Evolutionary conservation across 2,329 filamentous ascomycete species (phyloP).

Genomic region (Botrytis galanthina): DNA sequence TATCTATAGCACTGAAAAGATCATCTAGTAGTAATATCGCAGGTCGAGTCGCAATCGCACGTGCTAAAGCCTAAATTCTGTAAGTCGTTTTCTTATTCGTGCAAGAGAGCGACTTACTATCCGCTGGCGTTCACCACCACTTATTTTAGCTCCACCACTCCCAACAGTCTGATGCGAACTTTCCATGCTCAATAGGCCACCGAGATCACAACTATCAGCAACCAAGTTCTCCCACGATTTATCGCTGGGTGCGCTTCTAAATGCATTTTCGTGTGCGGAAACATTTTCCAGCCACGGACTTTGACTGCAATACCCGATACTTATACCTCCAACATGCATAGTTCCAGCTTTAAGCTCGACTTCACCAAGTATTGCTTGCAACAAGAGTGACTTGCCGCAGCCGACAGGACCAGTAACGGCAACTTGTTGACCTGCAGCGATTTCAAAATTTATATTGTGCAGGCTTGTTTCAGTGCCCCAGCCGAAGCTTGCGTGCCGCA

Average conservation of each 20-base stretch:
- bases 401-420: constrained; percentile 24
- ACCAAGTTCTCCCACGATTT: neutral
- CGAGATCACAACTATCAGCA: neutral
- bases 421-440: neutral
- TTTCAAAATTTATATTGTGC: neutral
- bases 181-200: constrained; percentile 29
- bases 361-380: constrained; percentile 39
- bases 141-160: constrained; percentile 36
- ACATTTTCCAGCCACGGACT: constrained; percentile 45
- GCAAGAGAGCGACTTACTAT: constrained; percentile 29
- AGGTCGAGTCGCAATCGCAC: constrained; percentile 25
- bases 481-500: neutral
- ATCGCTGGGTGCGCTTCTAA: neutral
- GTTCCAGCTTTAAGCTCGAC: constrained; percentile 28
- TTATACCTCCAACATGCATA: constrained; percentile 27
- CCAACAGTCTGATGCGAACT: constrained; percentile 28
- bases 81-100: neutral
- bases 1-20: constrained; percentile 31
- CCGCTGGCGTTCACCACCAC: constrained; percentile 31
- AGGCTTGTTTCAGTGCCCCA: neutral
- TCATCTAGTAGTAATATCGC: constrained; percentile 31
- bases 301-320: constrained; percentile 44
- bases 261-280: constrained; percentile 32
- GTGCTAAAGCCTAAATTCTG: constrained; percentile 39
- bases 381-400: constrained; percentile 40